A percentile compares a stretch with the other conserved stretches of the same genome.
These are phyloP conservation scores for Thermothelomyces thermophilus DNA, from an alignment of 2,329 filamentous ascomycete species.

Conservation along the genomic window DNA sequence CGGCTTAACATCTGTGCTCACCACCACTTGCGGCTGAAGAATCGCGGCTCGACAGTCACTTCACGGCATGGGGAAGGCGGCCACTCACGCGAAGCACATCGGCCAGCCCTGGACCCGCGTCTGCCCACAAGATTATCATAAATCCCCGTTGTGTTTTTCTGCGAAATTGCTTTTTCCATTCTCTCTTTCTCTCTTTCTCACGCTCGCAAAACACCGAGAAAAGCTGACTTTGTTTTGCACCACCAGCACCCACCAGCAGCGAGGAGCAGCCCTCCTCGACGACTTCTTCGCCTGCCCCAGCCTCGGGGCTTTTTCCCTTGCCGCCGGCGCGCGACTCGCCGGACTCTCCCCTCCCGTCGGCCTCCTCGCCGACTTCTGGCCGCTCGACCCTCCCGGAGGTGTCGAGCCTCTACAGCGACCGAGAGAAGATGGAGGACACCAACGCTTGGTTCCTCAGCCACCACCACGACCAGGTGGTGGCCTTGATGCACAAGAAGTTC, in stretches of 20 bases:
- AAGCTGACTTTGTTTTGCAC: slow-evolving; percentile 10
- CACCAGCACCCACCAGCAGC: not conserved
- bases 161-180: not conserved
- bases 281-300: not conserved
- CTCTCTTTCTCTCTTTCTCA: not conserved
- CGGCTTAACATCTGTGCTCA: no score
- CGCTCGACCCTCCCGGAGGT: slow-evolving; percentile 5
- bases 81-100: slow-evolving; percentile 5
- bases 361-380: not conserved
- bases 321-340: slow-evolving; percentile 2
- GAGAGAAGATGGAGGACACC: slow-evolving; percentile 14
- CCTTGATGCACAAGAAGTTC: slow-evolving; percentile 13
- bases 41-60: not conserved
- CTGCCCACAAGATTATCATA: not conserved
- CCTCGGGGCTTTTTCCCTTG: slow-evolving; percentile 7
- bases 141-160: not conserved
- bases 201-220: not conserved
- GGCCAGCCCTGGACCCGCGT: slow-evolving; percentile 9
- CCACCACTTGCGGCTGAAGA: no score
- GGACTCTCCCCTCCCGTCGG: not conserved
- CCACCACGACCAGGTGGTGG: slow-evolving; percentile 17
- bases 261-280: slow-evolving; percentile 2
- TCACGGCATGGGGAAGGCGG: not conserved
- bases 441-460: slow-evolving; percentile 14
- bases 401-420: slow-evolving; percentile 5